Evolutionary conservation across 176 grass and related monocot species (phyloP).

Genomic region (Bonia amplexicaulis): DNA sequence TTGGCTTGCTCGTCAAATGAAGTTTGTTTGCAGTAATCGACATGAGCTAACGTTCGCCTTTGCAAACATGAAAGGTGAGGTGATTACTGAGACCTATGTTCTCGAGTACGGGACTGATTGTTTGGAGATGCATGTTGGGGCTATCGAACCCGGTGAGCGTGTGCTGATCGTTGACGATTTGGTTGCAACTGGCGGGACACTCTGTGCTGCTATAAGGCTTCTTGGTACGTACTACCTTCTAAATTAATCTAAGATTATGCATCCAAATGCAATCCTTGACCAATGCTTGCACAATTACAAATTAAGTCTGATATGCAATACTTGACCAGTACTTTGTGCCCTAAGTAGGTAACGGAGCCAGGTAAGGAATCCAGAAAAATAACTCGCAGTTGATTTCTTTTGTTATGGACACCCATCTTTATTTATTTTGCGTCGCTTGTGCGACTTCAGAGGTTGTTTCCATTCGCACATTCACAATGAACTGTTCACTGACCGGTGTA

Average conservation of each 20-base stretch:
- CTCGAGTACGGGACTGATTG: slow-evolving; percentile 90
- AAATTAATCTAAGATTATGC: neutral
- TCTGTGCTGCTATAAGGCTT: slow-evolving; percentile 80
- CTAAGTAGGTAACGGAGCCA: neutral
- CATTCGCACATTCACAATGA: neutral
- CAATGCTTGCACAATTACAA: neutral
- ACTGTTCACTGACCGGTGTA: neutral
- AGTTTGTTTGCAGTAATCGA: neutral
- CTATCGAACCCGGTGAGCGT: slow-evolving; percentile 57
- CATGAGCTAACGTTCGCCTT: slow-evolving; percentile 4
- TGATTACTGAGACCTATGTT: slow-evolving; percentile 76
- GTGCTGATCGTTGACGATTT: slow-evolving; percentile 74
- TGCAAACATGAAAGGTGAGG: slow-evolving; percentile 53
- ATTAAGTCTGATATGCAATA: neutral
- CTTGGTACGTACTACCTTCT: slow-evolving; percentile 41
- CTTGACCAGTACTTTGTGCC: neutral
- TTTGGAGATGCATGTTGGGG: slow-evolving; percentile 89
- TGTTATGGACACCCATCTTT: neutral
- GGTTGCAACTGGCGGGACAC: slow-evolving; percentile 87
- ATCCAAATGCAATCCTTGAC: neutral
- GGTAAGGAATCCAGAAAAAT: neutral
- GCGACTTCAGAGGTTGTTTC: neutral
- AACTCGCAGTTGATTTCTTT: neutral
- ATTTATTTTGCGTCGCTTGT: neutral
- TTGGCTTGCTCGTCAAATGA: neutral